Evolutionary conservation across 805 yeast species (phyloP).

Genomic region (Yarrowia sp.): DNA sequence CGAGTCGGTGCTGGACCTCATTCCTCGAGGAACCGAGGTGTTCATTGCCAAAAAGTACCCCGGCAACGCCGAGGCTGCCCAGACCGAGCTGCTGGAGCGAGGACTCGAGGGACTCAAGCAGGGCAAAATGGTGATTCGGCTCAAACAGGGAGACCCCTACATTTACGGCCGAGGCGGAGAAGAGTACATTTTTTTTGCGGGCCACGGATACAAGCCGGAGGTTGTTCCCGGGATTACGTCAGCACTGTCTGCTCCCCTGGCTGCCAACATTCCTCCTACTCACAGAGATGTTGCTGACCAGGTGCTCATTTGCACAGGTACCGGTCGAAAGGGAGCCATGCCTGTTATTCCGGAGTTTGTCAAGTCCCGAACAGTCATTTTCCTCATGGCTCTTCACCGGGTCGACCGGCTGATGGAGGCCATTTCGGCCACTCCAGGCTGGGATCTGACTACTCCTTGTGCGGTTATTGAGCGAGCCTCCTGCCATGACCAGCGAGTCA

Average conservation of each 20-base stretch:
- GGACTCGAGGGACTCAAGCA: conserved; percentile 69
- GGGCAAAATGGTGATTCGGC: conserved; percentile 82
- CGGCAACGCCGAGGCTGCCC: conserved; percentile 95
- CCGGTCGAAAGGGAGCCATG: conserved; percentile 84
- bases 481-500: conserved; percentile 89
- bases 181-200: conserved; percentile 72
- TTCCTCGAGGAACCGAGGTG: conserved; percentile 76
- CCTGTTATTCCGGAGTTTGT: conserved; percentile 81
- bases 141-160: conserved; percentile 97
- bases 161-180: conserved; percentile 97
- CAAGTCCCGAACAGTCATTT: conserved; percentile 77
- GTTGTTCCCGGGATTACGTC: conserved; percentile 91
- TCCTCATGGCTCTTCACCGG: conserved; percentile 89
- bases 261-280: conserved; percentile 85
- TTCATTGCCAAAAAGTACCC: conserved; percentile 95
- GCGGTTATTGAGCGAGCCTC: conserved; percentile 90
- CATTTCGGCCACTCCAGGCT: conserved; percentile 61
- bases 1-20: conserved; percentile 77
- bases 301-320: conserved; percentile 91
- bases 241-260: conserved; percentile 85
- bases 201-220: conserved; percentile 70
- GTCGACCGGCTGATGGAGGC: conserved; percentile 50
- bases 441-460: conserved; percentile 78
- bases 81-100: conserved; percentile 75
- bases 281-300: conserved; percentile 93